A percentile compares a stretch with the other conserved stretches of the same genome.
Evolutionary conservation across 148 eudicot species (phyloP).

Genomic region (Pouteria glomerata): DNA sequence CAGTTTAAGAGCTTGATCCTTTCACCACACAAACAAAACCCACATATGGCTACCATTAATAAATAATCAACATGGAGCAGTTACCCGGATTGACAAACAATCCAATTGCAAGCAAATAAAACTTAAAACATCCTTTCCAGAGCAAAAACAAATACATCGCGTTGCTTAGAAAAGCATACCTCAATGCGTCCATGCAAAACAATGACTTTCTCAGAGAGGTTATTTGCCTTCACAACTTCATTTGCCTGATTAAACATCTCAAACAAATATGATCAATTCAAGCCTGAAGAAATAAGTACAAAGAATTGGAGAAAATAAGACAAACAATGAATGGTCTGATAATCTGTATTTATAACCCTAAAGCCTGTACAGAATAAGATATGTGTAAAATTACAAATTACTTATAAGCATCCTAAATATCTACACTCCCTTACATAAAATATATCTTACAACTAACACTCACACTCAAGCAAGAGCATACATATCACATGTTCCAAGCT

Average conservation of each 20-base stretch:
- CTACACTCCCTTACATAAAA: no score
- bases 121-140: not conserved
- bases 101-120: not conserved
- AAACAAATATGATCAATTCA: not conserved
- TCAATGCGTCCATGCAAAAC: slow-evolving; percentile 97
- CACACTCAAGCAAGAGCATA: no score
- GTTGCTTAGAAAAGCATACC: slow-evolving; percentile 39
- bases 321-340: no score
- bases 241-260: slow-evolving; percentile 54
- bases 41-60: not conserved
- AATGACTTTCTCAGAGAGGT: slow-evolving; percentile 66
- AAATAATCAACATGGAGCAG: not conserved
- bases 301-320: no score
- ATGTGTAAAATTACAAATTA: no score
- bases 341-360: no score
- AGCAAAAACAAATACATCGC: not conserved
- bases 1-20: not conserved
- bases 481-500: no score
- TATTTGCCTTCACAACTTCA: slow-evolving; percentile 94
- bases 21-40: not conserved
- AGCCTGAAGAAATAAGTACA: no score
- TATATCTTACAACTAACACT: no score
- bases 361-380: no score
- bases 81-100: not conserved
- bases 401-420: no score